Conservation (phyloP, 257 asterid genomes). For the Petunia secreta region DNA sequence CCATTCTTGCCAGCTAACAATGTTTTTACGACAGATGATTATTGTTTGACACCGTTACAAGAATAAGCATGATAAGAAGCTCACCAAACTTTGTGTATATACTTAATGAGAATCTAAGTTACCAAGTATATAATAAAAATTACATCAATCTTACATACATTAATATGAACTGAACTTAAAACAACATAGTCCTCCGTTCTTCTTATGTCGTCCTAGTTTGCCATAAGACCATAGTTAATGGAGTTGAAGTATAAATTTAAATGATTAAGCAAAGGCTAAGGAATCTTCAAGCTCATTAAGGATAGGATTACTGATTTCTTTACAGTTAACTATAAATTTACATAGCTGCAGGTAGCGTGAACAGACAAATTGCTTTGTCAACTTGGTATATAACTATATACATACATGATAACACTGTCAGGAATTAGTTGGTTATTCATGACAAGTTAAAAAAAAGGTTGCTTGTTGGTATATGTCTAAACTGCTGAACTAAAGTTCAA, state of each 20-base stretch:
- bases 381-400: constrained; percentile 8
- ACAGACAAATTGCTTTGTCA: not conserved
- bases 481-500: not conserved
- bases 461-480: not conserved
- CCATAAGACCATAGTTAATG: not conserved
- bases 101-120: not conserved
- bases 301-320: not conserved
- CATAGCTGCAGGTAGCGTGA: not conserved
- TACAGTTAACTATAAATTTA: not conserved
- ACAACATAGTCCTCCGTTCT: not conserved
- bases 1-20: not conserved
- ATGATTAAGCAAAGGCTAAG: not conserved
- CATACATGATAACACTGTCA: not conserved
- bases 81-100: not conserved
- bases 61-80: not conserved
- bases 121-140: too few species aligned
- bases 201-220: not conserved
- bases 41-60: not conserved
- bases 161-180: not conserved
- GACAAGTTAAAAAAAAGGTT: not conserved
- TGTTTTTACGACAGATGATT: not conserved
- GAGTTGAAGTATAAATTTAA: not conserved
- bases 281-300: constrained; percentile 1
- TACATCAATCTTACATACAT: too few species aligned
- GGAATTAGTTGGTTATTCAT: constrained; percentile 12